Conservation (phyloP, 768 basidiomycete genomes). For the Auricularia sp. region DNA sequence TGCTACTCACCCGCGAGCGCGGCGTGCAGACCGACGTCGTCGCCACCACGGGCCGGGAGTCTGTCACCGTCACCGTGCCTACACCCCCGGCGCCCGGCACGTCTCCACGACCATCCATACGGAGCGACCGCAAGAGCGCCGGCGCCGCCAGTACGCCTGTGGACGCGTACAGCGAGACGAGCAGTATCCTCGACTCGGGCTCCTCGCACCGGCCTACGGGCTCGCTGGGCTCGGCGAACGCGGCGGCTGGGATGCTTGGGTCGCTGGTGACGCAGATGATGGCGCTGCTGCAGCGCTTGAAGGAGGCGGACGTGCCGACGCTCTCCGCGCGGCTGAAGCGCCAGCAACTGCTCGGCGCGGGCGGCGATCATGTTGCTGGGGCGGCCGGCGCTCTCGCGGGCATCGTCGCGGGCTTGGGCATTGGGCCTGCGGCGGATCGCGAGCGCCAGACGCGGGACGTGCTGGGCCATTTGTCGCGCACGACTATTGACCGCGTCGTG, state of each 20-base stretch:
- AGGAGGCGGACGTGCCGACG: constrained; percentile 74
- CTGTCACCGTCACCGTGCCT: constrained; percentile 2
- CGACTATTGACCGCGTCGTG: constrained; percentile 66
- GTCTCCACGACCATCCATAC: not conserved
- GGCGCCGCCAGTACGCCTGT: not conserved
- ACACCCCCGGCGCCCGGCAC: not conserved
- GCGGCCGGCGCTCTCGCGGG: not conserved
- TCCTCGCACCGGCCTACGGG: not conserved
- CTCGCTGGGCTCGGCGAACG: not conserved
- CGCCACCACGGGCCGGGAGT: not conserved
- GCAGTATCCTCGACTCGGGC: constrained; percentile 1
- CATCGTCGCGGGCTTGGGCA: not conserved
- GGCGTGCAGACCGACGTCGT: constrained; percentile 57
- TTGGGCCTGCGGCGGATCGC: not conserved
- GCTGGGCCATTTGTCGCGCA: constrained; percentile 72
- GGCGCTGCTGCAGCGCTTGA: constrained; percentile 52
- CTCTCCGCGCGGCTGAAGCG: constrained; percentile 85
- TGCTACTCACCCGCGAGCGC: constrained; percentile 53
- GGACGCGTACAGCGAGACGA: not conserved
- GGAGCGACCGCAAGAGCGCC: not conserved
- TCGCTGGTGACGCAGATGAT: constrained; percentile 53
- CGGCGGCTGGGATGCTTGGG: constrained; percentile 28
- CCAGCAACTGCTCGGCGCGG: constrained; percentile 73
- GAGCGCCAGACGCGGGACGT: constrained; percentile 5
- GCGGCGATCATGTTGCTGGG: constrained; percentile 31